A percentile compares a stretch with the other conserved stretches of the same genome.
phyloP scores from a whole-genome alignment of 495 filamentous ascomycete species.

The Pyronema domesticum region DNA sequence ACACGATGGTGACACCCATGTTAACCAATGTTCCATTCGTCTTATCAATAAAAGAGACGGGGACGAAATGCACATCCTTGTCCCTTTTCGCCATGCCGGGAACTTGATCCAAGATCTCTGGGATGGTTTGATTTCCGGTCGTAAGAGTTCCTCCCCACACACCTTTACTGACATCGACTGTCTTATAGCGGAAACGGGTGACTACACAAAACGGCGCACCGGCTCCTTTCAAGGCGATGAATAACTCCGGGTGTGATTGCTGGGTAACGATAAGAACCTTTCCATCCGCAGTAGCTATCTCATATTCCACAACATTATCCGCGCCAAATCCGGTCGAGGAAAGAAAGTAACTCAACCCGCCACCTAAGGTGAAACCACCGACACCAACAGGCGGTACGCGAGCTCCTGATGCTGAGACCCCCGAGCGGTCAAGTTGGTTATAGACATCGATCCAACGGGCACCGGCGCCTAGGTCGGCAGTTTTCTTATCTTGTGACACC shows the following conservation, averaged over 20 bases:
- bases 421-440: conserved; percentile 28
- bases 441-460: conserved; percentile 37
- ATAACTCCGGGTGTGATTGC: conserved; percentile 21
- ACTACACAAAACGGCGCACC: conserved; percentile 29
- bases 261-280: conserved; percentile 25
- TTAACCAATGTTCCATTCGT: not conserved
- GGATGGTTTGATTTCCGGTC: not conserved
- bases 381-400: conserved; percentile 31
- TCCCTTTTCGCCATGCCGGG: not conserved
- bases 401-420: conserved; percentile 34
- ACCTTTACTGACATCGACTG: not conserved
- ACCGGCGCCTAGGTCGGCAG: conserved; percentile 33
- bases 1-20: not conserved
- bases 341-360: conserved; percentile 26
- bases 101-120: not conserved
- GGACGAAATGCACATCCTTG: not conserved
- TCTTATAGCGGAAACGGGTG: conserved; percentile 19
- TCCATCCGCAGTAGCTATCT: conserved; percentile 10
- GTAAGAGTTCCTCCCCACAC: not conserved
- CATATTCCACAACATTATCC: conserved; percentile 26
- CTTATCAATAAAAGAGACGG: not conserved
- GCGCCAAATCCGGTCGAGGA: conserved; percentile 24
- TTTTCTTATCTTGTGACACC: not conserved
- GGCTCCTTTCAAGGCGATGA: conserved; percentile 27
- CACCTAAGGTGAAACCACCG: conserved; percentile 27